Evolutionary conservation across 2,329 filamentous ascomycete species (phyloP), one percentile per base, ranked within the genome.

Genomic region (Stagonosporopsis chrysanthemi): DNA sequence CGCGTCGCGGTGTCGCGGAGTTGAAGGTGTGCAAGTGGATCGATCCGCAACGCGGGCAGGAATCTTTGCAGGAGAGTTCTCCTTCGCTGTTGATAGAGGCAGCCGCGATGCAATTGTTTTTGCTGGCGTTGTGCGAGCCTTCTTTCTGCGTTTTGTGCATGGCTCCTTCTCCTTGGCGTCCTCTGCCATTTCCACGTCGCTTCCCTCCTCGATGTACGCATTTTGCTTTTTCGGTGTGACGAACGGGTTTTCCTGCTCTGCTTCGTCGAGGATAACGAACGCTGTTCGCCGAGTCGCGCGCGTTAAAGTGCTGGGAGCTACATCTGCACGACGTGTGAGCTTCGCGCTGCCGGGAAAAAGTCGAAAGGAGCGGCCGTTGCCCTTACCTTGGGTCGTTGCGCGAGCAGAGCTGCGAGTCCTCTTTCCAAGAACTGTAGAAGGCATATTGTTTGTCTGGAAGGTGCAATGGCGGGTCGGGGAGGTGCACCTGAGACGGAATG

Each of bases 1-100:
- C 44, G 85, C 91, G 86, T 97, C 90, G 75, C 90, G 86, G 72
- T 92, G 90, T 65, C 91, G 84, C 24, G 90, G 88, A 11, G 91
- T 93, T 22, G 86, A 86, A 1, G 91, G 91, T 2, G 88, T 78
- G 47, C 69, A 58, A 22, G 70, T 66, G 35, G 65, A 59, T 66
- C 79, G 79, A 42, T 78, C 75, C 42, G 88, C 81, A 14, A 86
- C 85, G 36, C 51, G 56, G 43, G 80, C 77, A 39, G 81, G 77
- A 49, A 79, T 79, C 67, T 80, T 80, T 59, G 81, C 75, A 19
- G 72, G 78, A 24, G 78, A 76, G 58, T 81, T 82, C 65, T 79
- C 77, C 59, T 81, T 82, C 24, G 79, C 72, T 36, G 80, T 74
- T 48, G 81, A 82, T 17, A 78, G 62, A 14, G 76, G 72, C 56